Percentiles rank a stretch among this genome's conserved stretches.
Evolutionary conservation across 306 rosid species (phyloP).

Genomic region (Adenanthera pavonina): DNA sequence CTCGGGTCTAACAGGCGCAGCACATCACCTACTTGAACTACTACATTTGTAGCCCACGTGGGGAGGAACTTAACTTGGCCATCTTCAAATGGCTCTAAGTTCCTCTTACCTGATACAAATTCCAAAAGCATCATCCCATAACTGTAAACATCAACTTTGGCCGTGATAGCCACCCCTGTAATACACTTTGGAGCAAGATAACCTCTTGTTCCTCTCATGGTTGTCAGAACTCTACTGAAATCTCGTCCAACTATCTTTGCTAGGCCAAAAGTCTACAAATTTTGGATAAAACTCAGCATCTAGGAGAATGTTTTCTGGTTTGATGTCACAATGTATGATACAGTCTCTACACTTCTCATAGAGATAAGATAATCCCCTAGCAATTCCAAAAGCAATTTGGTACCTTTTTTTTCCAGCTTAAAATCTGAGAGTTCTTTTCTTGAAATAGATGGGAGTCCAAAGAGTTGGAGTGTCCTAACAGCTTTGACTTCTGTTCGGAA

Average conservation of each 20-base stretch:
- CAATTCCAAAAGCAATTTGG: slow-evolving; percentile 58
- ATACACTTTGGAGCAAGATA: slow-evolving; percentile 59
- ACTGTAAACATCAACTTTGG: slow-evolving; percentile 58
- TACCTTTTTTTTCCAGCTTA: slow-evolving; percentile 76
- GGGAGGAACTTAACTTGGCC: slow-evolving; percentile 21
- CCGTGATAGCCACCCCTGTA: slow-evolving; percentile 51
- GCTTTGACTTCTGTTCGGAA: slow-evolving; percentile 77
- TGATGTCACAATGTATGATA: too few species aligned
- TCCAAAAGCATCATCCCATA: slow-evolving; percentile 65
- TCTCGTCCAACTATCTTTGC: slow-evolving; percentile 60
- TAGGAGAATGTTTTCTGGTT: slow-evolving; percentile 65
- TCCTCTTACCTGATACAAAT: slow-evolving; percentile 55
- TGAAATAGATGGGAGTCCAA: too few species aligned
- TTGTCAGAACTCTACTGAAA: slow-evolving; percentile 55
- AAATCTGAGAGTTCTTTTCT: slow-evolving; percentile 28
- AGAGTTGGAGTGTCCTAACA: slow-evolving; percentile 65
- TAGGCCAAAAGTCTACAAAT: slow-evolving; percentile 63
- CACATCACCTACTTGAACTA: slow-evolving; percentile 36
- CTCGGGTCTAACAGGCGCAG: slow-evolving; percentile 40
- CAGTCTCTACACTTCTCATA: slow-evolving; percentile 39
- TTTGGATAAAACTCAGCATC: slow-evolving; percentile 44
- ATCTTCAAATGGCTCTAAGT: slow-evolving; percentile 48
- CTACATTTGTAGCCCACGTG: slow-evolving; percentile 36
- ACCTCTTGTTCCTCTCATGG: slow-evolving; percentile 60
- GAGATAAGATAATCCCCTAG: slow-evolving; percentile 59